Evolutionary conservation across 2,329 filamentous ascomycete species (phyloP), one percentile per base, ranked within the genome.

Genomic region (Penicillium sp.): DNA sequence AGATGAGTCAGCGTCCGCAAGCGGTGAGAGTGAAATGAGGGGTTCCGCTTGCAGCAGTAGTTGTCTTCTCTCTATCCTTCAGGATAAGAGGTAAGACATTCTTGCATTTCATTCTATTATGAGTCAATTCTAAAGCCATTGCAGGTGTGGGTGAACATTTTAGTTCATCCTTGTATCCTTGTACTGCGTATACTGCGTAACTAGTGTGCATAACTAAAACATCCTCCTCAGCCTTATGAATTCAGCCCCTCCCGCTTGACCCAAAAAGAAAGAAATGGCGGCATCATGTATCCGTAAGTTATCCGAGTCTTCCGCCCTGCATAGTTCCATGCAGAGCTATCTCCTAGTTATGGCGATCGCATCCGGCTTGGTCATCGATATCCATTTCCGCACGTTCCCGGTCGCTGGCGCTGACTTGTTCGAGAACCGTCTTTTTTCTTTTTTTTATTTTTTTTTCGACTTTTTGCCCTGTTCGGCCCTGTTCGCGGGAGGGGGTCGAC

Each of bases 301-400:
- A 52, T 50, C 51, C 53, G 44, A 47, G 36, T 37, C 36, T 58
- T 57, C 54, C 57, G 51, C 42, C 50, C 35, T 34, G 44, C 43
- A 41, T 16, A 44, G 16, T 24, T 31, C 23, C 32, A 36, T 20
- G 44, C 24, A 39, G 6, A n/a, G 4, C 34, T 8, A 26, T 9
- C 7, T n/a, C n/a, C n/a, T n/a, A n/a, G n/a, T n/a, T n/a, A 46
- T 46, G 42, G 39, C 44, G 35, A 56, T 52, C 31, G 54, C 60
- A 57, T 61, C 51, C 61, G 57, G 50, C 47, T 49, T 58, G 52
- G 53, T 59, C 49, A 54, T 47, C 35, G 24, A 44, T 52, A 41
- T 49, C 37, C 49, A 49, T 55, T 53, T 57, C 56, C 56, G 57
- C 54, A 56, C 48, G 50, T 44, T 63, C 56, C 60, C 62, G 60